Evolutionary conservation across 352 stramenopile genomes (phyloP).

Genomic region (Globisporangium cylindrosporum): DNA sequence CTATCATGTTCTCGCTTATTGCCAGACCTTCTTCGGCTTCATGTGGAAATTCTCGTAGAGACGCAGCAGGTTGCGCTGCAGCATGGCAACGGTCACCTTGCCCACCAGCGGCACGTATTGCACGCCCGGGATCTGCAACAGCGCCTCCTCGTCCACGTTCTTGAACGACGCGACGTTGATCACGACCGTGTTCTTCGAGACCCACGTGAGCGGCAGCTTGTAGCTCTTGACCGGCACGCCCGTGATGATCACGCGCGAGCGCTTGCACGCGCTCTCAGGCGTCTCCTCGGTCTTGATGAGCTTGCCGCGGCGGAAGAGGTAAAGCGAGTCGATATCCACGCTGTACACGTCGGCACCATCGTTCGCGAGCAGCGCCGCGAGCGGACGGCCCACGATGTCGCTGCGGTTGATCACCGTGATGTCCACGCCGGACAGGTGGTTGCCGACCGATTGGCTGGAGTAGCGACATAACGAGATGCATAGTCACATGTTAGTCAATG

Average conservation of each 20-base stretch:
- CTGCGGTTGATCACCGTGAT: conserved; percentile 97
- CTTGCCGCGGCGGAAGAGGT: conserved; percentile 91
- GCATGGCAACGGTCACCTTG: conserved; percentile 96
- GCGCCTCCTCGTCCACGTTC: conserved; percentile 90
- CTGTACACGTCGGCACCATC: conserved; percentile 95
- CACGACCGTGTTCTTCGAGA: conserved; percentile 90
- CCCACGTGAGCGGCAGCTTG: conserved; percentile 91
- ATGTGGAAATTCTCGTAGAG: conserved; percentile 96
- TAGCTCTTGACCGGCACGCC: conserved; percentile 93
- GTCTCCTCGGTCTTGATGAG: conserved; percentile 85
- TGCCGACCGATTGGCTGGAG: conserved; percentile 34
- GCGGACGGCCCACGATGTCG: conserved; percentile 94
- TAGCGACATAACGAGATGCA: background rate
- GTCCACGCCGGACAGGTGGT: conserved; percentile 80
- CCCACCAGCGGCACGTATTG: conserved; percentile 95
- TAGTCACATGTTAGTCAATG: background rate
- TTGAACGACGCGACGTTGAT: conserved; percentile 98
- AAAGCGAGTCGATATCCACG: conserved; percentile 95
- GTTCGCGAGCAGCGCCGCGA: conserved; percentile 95
- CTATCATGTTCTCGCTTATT: conserved; percentile 33
- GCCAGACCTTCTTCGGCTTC: conserved; percentile 84
- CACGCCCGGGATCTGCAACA: conserved; percentile 90
- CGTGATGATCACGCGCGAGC: conserved; percentile 93
- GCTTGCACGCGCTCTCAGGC: conserved; percentile 82
- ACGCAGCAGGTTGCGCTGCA: conserved; percentile 95